phyloP scores from a whole-genome alignment of 2,329 filamentous ascomycete genomes.

The Trichocomaceae sp. region DNA sequence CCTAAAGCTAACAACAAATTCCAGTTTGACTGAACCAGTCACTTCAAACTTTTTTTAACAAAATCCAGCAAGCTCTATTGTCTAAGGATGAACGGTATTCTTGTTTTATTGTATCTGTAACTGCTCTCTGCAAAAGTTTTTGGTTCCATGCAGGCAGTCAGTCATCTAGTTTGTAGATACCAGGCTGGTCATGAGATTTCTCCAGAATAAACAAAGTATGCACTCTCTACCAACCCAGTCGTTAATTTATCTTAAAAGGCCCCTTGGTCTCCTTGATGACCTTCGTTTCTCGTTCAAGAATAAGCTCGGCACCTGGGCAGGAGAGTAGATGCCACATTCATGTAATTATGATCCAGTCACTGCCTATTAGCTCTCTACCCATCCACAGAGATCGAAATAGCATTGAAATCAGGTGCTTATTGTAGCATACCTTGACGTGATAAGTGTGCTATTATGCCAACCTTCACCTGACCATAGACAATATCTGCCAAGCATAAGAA shows the following conservation, averaged over 20 bases:
- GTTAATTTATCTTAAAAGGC: background rate
- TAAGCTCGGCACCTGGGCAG: background rate
- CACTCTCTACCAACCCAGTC: background rate
- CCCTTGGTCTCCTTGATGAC: background rate
- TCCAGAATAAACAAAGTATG: background rate
- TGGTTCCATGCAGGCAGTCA: background rate
- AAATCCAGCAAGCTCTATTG: background rate
- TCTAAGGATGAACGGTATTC: background rate
- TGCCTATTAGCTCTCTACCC: background rate
- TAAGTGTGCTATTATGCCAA: background rate
- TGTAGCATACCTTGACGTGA: background rate
- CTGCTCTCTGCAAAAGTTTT: background rate
- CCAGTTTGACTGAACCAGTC: constrained; percentile 17
- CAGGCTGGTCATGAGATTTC: background rate
- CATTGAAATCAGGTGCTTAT: background rate
- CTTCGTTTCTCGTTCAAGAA: background rate
- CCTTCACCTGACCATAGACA: background rate
- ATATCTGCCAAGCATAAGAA: background rate
- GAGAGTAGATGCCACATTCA: background rate
- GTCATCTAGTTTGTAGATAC: background rate
- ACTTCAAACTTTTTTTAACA: background rate
- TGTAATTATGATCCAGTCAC: background rate
- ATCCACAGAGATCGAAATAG: background rate
- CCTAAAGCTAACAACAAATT: constrained; percentile 8
- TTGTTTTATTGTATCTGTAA: background rate